phyloP scores from a whole-genome alignment of 306 rosid genomes.

The Castanea sativa region DNA sequence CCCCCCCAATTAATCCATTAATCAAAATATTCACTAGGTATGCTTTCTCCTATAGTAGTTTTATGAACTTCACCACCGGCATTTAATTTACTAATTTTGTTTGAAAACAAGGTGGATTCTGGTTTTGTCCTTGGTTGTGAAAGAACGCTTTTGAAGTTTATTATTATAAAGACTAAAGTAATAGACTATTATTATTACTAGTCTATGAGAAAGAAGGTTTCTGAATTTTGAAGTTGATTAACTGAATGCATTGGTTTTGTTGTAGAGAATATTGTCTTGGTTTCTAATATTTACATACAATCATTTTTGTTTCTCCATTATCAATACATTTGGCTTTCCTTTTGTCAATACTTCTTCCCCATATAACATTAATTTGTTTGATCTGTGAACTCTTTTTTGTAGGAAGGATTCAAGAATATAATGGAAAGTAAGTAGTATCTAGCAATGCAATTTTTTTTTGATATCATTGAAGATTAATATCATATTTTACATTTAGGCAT shows the following conservation, averaged over 20 bases:
- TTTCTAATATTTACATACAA: neutral
- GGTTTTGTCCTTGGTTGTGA: neutral
- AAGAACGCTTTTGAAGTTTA: too few relatives aligned
- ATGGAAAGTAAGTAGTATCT: conserved; percentile 72
- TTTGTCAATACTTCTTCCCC: neutral
- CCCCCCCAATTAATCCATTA: neutral
- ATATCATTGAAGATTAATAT: neutral
- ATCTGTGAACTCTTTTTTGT: conserved; percentile 34
- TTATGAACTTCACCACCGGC: neutral
- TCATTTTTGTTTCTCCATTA: neutral
- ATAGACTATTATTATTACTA: too few relatives aligned
- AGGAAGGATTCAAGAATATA: conserved; percentile 77
- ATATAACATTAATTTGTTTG: neutral
- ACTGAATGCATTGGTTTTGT: neutral
- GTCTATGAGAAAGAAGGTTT: neutral
- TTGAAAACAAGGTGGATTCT: neutral
- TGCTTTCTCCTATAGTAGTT: neutral
- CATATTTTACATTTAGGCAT: neutral
- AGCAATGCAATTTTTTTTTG: neutral
- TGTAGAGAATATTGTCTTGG: too few relatives aligned
- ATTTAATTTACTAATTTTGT: neutral
- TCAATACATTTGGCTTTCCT: neutral
- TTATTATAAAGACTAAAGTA: too few relatives aligned
- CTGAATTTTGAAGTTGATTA: neutral
- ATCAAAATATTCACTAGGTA: neutral